These are phyloP conservation scores for Stephanodiscus minutulus DNA, from an alignment of 108 stramenopile genomes.

Conservation along the genomic window DNA sequence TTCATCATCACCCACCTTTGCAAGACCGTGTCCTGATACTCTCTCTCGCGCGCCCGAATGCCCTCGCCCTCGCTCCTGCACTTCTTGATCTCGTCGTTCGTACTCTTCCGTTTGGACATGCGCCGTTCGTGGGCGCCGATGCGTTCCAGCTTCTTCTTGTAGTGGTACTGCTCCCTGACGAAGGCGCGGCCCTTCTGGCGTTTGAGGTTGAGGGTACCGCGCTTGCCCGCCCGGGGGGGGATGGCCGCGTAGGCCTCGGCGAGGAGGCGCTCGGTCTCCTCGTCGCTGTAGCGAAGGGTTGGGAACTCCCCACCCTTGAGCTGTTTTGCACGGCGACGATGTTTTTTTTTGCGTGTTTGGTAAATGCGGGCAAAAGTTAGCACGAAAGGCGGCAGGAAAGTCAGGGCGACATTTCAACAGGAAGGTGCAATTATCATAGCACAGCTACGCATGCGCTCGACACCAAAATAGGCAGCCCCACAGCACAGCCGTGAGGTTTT, in stretches of 20 bases:
- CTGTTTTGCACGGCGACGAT: constrained; percentile 9
- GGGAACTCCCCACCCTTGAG: constrained; percentile 70
- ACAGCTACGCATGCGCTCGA: neutral
- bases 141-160: constrained; percentile 60
- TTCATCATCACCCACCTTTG: constrained; percentile 55
- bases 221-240: constrained; percentile 73
- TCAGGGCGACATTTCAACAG: neutral
- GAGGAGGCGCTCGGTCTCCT: constrained; percentile 83
- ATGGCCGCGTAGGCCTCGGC: constrained; percentile 71
- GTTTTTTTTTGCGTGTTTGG: neutral
- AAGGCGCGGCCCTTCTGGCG: constrained; percentile 68
- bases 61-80: constrained; percentile 54
- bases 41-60: constrained; percentile 47
- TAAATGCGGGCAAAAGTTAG: neutral
- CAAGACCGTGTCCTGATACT: constrained; percentile 72
- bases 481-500: neutral
- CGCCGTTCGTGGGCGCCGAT: constrained; percentile 58
- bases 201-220: constrained; percentile 72
- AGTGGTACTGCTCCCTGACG: constrained; percentile 59
- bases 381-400: neutral
- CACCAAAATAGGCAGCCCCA: neutral
- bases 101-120: constrained; percentile 70
- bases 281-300: constrained; percentile 73
- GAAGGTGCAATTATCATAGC: neutral
- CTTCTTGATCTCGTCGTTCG: constrained; percentile 47